Evolutionary conservation across 352 stramenopile species (phyloP).

Genomic region (Thraustochytrium sp.): DNA sequence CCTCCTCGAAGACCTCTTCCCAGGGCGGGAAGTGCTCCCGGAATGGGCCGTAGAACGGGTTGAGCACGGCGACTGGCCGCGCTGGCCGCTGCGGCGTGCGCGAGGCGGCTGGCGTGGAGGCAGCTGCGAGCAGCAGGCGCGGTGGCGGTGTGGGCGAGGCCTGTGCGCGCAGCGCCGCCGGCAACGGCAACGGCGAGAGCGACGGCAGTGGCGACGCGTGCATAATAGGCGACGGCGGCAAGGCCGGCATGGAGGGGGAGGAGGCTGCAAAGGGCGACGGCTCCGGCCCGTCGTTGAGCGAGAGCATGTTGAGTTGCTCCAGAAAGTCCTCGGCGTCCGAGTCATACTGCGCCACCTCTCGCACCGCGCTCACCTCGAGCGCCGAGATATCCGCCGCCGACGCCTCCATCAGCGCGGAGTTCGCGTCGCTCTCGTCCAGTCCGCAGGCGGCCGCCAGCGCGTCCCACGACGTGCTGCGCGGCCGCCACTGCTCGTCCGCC

Average conservation of each 20-base stretch:
- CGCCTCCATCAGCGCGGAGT: neutral
- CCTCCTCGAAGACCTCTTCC: neutral
- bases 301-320: slow-evolving; percentile 13
- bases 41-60: neutral
- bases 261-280: too few species aligned
- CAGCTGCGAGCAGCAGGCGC: too few species aligned
- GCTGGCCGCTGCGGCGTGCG: neutral
- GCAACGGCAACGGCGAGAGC: too few species aligned
- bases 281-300: neutral
- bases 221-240: too few species aligned
- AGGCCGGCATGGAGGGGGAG: too few species aligned
- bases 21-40: neutral
- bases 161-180: too few species aligned
- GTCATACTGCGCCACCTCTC: neutral
- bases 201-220: too few species aligned
- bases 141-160: neutral
- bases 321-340: slow-evolving; percentile 7
- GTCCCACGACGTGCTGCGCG: too few species aligned
- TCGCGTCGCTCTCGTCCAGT: too few species aligned
- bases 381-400: neutral
- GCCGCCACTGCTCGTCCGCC: too few species aligned
- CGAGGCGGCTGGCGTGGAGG: neutral
- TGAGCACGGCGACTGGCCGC: neutral
- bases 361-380: neutral
- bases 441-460: too few species aligned